These are phyloP conservation scores for Scleroderma citrinum DNA, from an alignment of 768 basidiomycete species.

Conservation along the genomic window DNA sequence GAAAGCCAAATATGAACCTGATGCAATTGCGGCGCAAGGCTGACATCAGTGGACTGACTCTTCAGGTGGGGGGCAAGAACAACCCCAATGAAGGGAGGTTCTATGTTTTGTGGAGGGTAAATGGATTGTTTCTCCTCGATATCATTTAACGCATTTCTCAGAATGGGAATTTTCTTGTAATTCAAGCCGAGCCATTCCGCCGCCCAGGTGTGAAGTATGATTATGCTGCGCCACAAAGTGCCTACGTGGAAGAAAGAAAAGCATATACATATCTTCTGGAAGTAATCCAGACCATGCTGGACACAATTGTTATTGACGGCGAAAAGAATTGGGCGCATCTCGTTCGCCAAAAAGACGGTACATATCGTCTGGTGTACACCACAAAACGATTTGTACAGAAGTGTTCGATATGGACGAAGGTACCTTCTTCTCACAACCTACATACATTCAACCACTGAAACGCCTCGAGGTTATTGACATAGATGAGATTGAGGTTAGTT, in stretches of 20 bases:
- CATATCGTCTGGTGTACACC: slow-evolving; percentile 22
- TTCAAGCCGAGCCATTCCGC: slow-evolving; percentile 28
- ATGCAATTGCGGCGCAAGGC: slow-evolving; percentile 18
- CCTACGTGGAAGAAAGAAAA: slow-evolving; percentile 13
- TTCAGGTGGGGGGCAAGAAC: slow-evolving; percentile 10
- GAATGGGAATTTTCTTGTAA: slow-evolving; percentile 22
- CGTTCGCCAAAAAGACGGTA: slow-evolving; percentile 22
- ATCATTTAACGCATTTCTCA: slow-evolving; percentile 11
- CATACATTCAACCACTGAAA: not conserved
- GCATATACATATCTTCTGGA: slow-evolving; percentile 23
- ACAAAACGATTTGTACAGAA: slow-evolving; percentile 16
- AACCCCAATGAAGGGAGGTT: slow-evolving; percentile 12
- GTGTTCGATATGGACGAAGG: slow-evolving; percentile 28
- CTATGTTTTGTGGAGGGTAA: slow-evolving; percentile 24
- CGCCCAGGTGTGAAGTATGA: slow-evolving; percentile 8
- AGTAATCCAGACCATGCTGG: slow-evolving; percentile 30
- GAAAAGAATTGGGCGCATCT: slow-evolving; percentile 31
- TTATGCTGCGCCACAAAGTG: not conserved
- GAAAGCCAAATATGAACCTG: slow-evolving; percentile 16
- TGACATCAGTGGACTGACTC: slow-evolving; percentile 19
- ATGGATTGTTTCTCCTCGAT: not conserved
- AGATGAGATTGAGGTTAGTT: slow-evolving; percentile 25
- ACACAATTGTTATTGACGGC: slow-evolving; percentile 23
- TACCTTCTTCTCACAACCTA: not conserved
- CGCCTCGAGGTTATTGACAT: slow-evolving; percentile 22